Conservation (phyloP, 225 moss, liverwort and hornwort species). For the Sphagnum contortum region DNA sequence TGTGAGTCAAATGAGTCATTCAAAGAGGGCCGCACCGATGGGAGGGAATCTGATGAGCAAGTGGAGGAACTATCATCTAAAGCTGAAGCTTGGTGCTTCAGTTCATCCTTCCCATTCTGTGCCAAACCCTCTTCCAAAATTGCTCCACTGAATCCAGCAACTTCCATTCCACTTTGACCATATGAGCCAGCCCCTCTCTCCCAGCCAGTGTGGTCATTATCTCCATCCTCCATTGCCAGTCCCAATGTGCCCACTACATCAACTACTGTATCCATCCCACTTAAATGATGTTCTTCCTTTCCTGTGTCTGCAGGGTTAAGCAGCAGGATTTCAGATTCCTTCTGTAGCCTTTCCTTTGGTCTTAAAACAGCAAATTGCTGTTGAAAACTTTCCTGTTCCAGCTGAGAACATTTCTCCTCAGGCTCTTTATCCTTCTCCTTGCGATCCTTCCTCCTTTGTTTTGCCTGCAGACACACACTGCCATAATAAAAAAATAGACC, state of each 20-base stretch:
- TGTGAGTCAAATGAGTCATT: slow-evolving; percentile 64
- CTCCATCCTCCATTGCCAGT: slow-evolving; percentile 79
- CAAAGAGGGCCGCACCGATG: slow-evolving; percentile 60
- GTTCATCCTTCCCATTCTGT: slow-evolving; percentile 54
- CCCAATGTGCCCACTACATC: slow-evolving; percentile 74
- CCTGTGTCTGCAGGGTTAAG: slow-evolving; percentile 49
- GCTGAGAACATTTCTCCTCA: slow-evolving; percentile 70
- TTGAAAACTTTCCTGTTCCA: slow-evolving; percentile 78
- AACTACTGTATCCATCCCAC: slow-evolving; percentile 74
- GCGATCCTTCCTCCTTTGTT: slow-evolving; percentile 95
- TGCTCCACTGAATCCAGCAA: slow-evolving; percentile 90
- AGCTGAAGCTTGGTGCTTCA: slow-evolving; percentile 70
- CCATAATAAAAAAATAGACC: too few species aligned
- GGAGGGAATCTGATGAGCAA: slow-evolving; percentile 92
- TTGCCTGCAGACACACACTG: slow-evolving; percentile 42
- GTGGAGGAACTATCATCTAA: slow-evolving; percentile 98
- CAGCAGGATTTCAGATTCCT: slow-evolving; percentile 51
- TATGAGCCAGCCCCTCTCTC: slow-evolving; percentile 68
- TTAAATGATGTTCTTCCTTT: slow-evolving; percentile 80
- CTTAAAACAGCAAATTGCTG: slow-evolving; percentile 47
- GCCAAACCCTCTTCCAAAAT: slow-evolving; percentile 49
- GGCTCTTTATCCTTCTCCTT: slow-evolving; percentile 98
- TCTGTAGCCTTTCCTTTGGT: slow-evolving; percentile 45
- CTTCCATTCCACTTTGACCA: slow-evolving; percentile 83
- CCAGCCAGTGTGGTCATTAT: slow-evolving; percentile 75